Evolutionary conservation across 2,329 filamentous ascomycete species (phyloP), one percentile per base, ranked within the genome.

Genomic region (Talaromyces atroroseus): DNA sequence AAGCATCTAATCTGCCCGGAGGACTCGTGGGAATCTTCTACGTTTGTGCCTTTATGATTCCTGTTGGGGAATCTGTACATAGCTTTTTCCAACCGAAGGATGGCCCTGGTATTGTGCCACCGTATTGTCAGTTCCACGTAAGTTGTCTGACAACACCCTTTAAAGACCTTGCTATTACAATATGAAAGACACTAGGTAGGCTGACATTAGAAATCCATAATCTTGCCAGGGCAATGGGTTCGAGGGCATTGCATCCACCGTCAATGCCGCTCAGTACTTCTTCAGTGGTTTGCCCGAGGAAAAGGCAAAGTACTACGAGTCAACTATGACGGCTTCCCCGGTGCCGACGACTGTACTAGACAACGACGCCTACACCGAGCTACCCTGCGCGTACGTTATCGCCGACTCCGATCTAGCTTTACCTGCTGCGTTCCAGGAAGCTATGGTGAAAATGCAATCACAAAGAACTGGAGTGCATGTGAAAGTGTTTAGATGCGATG

Each of bases 341-440:
- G 10, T 29, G 2, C n/a, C 44, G n/a, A 47, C 12, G 11, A 42
- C 60, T 0, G 63, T 58, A 21, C 60, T 74, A 2, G 66, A 64
- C 12, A 71, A 71, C 32, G 62, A 72, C 36, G 62, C 68, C 0
- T 73, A 71, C 29, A 52, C 62, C 3, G 54, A 54, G 0, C 44
- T 73, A 1, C 69, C 69, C 0, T 73, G 68, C 32, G 69, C 68
- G 0, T 73, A 71, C 54, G 42, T 72, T 3, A 61, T 72, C 0
- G 38, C 68, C 1, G 68, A 70, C 21, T 54, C 60, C 0, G 70
- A 72, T 51, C 10, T 49, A n/a, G 65, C 59, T 2, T 34, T 73
- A n/a, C 63, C 66, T 0, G 63, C 63, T 48, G 65, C 63, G 10
- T 70, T 69, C 38, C 67, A 72, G 14, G 67, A 72, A 46, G 53